Conservation (phyloP, 2,329 filamentous ascomycete genomes). For the Fusarium musae region DNA sequence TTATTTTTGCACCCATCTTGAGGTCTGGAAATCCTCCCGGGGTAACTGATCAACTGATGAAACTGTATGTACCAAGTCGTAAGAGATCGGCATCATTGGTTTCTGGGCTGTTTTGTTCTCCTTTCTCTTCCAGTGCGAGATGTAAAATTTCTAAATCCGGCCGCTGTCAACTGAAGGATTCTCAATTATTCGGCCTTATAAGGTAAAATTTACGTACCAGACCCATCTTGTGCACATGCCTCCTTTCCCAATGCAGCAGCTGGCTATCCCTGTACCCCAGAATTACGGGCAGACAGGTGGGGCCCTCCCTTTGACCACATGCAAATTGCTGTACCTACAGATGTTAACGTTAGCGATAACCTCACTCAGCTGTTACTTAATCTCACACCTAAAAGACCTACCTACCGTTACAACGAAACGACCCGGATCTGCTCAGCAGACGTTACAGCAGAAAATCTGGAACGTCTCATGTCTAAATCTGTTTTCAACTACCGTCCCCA, state of each 20-base stretch:
- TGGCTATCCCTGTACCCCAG: constrained; percentile 30
- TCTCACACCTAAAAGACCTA: constrained; percentile 10
- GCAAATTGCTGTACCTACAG: constrained; percentile 21
- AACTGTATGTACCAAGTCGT: background rate
- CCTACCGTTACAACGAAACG: background rate
- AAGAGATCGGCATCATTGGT: background rate
- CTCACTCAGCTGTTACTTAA: constrained; percentile 21
- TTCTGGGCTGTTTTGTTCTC: background rate
- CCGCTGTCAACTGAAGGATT: background rate
- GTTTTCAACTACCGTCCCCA: constrained; percentile 8
- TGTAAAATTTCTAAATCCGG: background rate
- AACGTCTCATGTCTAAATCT: constrained; percentile 6
- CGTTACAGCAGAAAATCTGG: constrained; percentile 7
- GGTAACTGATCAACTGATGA: background rate
- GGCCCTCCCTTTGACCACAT: constrained; percentile 22
- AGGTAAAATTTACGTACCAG: constrained; percentile 26
- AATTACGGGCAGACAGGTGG: constrained; percentile 22
- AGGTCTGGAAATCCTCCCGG: background rate
- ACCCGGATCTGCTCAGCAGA: background rate
- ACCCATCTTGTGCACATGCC: constrained; percentile 5
- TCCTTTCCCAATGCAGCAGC: constrained; percentile 13
- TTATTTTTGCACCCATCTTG: background rate
- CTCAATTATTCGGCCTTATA: constrained; percentile 7
- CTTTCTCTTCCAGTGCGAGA: background rate
- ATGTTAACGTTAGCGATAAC: constrained; percentile 28